Base-by-base conservation (phyloP, 164 flowering plant species). In the Cinnamomum micranthum region DNA sequence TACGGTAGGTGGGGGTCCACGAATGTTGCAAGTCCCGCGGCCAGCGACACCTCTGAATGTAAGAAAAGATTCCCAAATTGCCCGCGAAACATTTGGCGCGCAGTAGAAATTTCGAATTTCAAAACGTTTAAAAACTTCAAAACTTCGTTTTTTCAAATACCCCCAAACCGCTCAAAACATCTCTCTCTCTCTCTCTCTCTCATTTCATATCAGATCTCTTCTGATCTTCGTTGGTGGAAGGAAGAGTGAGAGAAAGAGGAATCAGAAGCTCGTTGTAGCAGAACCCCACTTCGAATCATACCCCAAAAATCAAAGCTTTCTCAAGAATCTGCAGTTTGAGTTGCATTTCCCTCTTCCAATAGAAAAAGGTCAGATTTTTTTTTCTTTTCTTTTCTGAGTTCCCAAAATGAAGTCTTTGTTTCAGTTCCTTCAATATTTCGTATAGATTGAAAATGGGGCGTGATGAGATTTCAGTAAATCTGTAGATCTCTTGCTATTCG, bases 11-110 rank as follows among this genome's bases (percentile, higher is more conserved):
- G 10, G 47, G 10, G 11, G 47, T 41, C 47, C 47, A 41, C 10
- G 10, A 7, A 9, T 9, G 11, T 41, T 35, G 41, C 47, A 35
- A 35, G 47, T 6, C 47, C 47, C 64, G 64, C 64, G 17, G 64
- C 64, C 64, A 17, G 64, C 20, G 64, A 19, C 4, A 19, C 12
- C 47, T 35, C 47, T 7, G 10, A 35, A 35, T 35, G 47, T 35
- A 6, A 7, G 47, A 41, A 7, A 41, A 41, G 71, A 41, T 35
- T 69, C 71, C 41, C 55, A 5, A 2, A 2, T 23, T 19, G 20
- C n/a, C 62, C 60, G 73, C 60, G 58, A 63, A 69, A 73, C n/a
- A 50, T 59, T 77, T 69, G 73, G 76, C 80, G 76, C 68, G 5
- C 11, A 7, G 10, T 10, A 7, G 22, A 70, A 25, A 60, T 60